A percentile compares a stretch with the other conserved stretches of the same genome.
Conservation (phyloP, 164 flowering plant genomes). For the Aristolochia fimbriata region DNA sequence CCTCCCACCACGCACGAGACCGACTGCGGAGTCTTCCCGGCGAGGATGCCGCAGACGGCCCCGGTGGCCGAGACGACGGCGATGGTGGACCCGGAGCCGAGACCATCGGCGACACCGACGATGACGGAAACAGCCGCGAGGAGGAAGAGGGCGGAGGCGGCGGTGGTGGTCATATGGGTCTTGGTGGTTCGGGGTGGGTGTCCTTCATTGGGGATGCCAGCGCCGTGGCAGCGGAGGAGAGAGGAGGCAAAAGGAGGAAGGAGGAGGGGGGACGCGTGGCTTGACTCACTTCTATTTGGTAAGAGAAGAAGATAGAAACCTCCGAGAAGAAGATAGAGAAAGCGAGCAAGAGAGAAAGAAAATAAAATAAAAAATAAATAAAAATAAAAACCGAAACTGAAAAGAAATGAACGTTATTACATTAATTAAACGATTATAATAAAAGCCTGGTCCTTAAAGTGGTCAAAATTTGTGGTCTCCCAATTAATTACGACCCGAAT, state of each 20-base stretch:
- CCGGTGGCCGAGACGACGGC: slow-evolving; percentile 40
- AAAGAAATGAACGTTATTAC: too few species aligned
- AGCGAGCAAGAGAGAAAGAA: too few species aligned
- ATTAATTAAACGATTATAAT: too few species aligned
- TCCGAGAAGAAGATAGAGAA: too few species aligned
- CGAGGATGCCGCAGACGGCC: slow-evolving; percentile 67
- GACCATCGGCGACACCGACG: slow-evolving; percentile 10
- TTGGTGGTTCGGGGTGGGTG: neutral
- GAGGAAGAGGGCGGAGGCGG: neutral
- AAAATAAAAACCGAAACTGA: neutral
- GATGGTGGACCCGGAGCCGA: slow-evolving; percentile 58
- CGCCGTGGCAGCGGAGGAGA: neutral
- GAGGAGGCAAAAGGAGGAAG: neutral
- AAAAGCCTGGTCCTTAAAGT: too few species aligned
- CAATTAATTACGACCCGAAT: too few species aligned
- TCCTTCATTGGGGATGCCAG: neutral
- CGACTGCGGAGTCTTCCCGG: slow-evolving; percentile 28
- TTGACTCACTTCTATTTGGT: too few species aligned
- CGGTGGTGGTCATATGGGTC: slow-evolving; percentile 16
- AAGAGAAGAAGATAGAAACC: too few species aligned
- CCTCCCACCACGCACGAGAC: slow-evolving; percentile 42
- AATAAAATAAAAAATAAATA: neutral
- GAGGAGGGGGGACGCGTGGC: neutral
- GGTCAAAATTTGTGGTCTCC: too few species aligned
- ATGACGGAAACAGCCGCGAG: neutral